phyloP scores from a whole-genome alignment of 495 filamentous ascomycete genomes.

The Chaetomium tenue region DNA sequence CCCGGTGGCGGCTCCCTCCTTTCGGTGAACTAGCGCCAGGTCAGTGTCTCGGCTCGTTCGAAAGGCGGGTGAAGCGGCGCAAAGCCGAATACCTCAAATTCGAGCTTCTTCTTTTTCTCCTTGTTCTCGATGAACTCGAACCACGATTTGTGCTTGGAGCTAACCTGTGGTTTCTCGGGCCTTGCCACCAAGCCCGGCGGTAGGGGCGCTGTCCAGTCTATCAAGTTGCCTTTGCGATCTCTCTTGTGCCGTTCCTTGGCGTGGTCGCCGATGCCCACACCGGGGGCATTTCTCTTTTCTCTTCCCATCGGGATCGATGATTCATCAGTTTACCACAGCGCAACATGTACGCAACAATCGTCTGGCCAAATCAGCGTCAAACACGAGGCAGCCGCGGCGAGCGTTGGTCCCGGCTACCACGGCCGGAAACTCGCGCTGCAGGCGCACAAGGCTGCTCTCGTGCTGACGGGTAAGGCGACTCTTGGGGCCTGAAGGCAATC shows the following conservation, averaged over 20 bases:
- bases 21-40: slow-evolving; percentile 43
- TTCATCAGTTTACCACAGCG: slow-evolving; percentile 4
- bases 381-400: not conserved
- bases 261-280: slow-evolving; percentile 27
- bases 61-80: not conserved
- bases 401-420: not conserved
- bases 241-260: slow-evolving; percentile 40
- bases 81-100: slow-evolving; percentile 43
- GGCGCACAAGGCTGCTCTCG: not conserved
- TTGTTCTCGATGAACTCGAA: slow-evolving; percentile 56
- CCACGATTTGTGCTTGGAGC: slow-evolving; percentile 51
- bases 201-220: slow-evolving; percentile 36
- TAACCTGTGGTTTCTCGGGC: slow-evolving; percentile 36
- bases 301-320: slow-evolving; percentile 31
- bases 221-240: slow-evolving; percentile 30
- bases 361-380: not conserved
- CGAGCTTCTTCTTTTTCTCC: slow-evolving; percentile 57
- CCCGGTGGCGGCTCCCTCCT: slow-evolving; percentile 61
- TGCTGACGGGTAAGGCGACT: not conserved
- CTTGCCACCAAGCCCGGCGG: slow-evolving; percentile 35
- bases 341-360: not conserved
- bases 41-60: slow-evolving; percentile 26
- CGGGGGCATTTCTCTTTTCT: slow-evolving; percentile 32
- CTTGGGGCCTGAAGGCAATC: not conserved
- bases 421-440: not conserved